Evolutionary conservation across 768 basidiomycete species (phyloP).

Genomic region (Leccinum ochraceum): DNA sequence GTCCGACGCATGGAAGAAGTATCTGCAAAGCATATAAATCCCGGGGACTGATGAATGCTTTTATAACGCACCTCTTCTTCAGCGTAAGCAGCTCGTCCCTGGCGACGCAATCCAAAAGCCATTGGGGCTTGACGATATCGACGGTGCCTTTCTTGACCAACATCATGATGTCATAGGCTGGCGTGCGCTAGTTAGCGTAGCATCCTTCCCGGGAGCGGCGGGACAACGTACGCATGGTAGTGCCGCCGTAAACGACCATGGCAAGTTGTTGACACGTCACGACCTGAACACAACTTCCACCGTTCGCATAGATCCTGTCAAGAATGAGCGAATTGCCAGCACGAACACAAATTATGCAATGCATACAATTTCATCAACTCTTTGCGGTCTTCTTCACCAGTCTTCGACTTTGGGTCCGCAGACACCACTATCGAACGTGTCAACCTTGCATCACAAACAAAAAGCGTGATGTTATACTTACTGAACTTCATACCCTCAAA

Average conservation of each 20-base stretch:
- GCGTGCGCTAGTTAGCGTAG: background rate
- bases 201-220: background rate
- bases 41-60: background rate
- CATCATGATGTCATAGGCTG: slow-evolving; percentile 71
- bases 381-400: slow-evolving; percentile 66
- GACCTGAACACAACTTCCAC: slow-evolving; percentile 66
- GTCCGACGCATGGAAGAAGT: slow-evolving; percentile 75
- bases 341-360: background rate
- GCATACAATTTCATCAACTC: slow-evolving; percentile 67
- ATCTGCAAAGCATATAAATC: slow-evolving; percentile 42
- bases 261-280: slow-evolving; percentile 53
- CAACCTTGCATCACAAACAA: background rate
- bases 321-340: slow-evolving; percentile 4
- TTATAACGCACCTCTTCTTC: slow-evolving; percentile 55
- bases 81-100: slow-evolving; percentile 58
- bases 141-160: slow-evolving; percentile 68
- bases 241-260: slow-evolving; percentile 70
- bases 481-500: slow-evolving; percentile 82
- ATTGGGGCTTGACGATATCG: slow-evolving; percentile 77
- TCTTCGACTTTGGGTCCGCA: slow-evolving; percentile 71
- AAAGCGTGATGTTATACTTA: slow-evolving; percentile 38
- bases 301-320: slow-evolving; percentile 66
- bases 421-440: slow-evolving; percentile 55
- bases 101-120: slow-evolving; percentile 80
- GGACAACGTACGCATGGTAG: slow-evolving; percentile 56